These are phyloP conservation scores for Golovinomyces cichoracearum DNA, from an alignment of 2,329 filamentous ascomycete genomes.

Conservation along the genomic window DNA sequence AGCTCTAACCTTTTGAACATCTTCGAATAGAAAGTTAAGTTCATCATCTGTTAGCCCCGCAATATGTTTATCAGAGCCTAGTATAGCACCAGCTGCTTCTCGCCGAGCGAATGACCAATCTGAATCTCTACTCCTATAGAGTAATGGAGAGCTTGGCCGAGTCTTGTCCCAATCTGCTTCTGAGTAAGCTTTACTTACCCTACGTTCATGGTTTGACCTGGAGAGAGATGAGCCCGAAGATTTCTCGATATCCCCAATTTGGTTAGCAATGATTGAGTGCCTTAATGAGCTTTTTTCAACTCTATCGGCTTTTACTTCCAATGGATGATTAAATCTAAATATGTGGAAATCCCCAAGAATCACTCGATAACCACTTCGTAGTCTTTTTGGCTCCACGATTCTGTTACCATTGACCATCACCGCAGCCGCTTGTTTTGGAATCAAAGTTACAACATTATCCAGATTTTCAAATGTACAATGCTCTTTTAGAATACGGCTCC, in stretches of 20 bases:
- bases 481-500: slow-evolving; percentile 70
- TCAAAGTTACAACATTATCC: slow-evolving; percentile 75
- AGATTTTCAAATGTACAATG: slow-evolving; percentile 87
- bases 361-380: slow-evolving; percentile 79
- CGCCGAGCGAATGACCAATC: slow-evolving; percentile 87
- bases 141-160: slow-evolving; percentile 54
- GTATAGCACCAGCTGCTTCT: slow-evolving; percentile 74
- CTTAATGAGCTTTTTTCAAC: slow-evolving; percentile 69
- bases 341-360: slow-evolving; percentile 97
- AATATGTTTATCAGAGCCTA: slow-evolving; percentile 80
- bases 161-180: slow-evolving; percentile 48
- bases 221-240: slow-evolving; percentile 30
- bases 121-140: slow-evolving; percentile 47
- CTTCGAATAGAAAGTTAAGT: slow-evolving; percentile 75
- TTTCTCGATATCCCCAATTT: slow-evolving; percentile 28
- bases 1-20: slow-evolving; percentile 69
- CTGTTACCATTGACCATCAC: slow-evolving; percentile 95
- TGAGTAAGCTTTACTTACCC: slow-evolving; percentile 51
- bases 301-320: slow-evolving; percentile 79
- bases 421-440: slow-evolving; percentile 72
- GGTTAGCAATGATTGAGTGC: slow-evolving; percentile 46
- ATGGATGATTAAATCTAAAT: slow-evolving; percentile 91
- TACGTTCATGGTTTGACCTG: slow-evolving; percentile 46
- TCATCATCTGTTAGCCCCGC: slow-evolving; percentile 78
- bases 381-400: slow-evolving; percentile 57